These are phyloP conservation scores for Ascochyta clinopodiicola DNA, from an alignment of 2,329 filamentous ascomycete species.

Conservation along the genomic window DNA sequence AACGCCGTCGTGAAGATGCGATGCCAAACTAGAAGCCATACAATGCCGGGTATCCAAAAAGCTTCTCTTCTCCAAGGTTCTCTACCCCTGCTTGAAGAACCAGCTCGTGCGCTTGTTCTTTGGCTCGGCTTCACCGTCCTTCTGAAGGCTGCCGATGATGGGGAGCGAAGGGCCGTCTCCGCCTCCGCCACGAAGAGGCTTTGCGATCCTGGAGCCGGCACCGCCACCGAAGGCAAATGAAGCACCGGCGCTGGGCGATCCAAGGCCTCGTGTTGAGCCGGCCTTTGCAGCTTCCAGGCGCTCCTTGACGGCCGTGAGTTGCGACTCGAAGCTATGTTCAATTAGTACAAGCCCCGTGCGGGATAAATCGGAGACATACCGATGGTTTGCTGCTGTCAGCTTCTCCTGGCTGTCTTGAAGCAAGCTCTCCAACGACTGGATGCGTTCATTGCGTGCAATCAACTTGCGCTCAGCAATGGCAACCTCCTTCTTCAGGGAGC, in stretches of 20 bases:
- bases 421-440: constrained; percentile 88
- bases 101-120: constrained; percentile 72
- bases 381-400: constrained; percentile 93
- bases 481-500: constrained; percentile 94
- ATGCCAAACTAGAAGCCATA: constrained; percentile 13
- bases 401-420: constrained; percentile 98
- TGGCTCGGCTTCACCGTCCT: constrained; percentile 59
- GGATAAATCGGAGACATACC: constrained; percentile 65
- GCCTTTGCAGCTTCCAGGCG: constrained; percentile 94
- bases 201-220: constrained; percentile 65
- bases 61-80: neutral
- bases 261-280: constrained; percentile 83
- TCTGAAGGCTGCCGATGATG: constrained; percentile 53
- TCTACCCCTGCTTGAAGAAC: constrained; percentile 69
- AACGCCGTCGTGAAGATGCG: constrained; percentile 19
- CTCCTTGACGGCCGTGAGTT: constrained; percentile 97
- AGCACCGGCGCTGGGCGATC: constrained; percentile 62
- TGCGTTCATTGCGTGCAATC: constrained; percentile 94
- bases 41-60: constrained; percentile 22
- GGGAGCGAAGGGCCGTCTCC: constrained; percentile 49
- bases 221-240: constrained; percentile 71
- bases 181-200: constrained; percentile 66
- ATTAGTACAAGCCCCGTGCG: constrained; percentile 8
- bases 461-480: constrained; percentile 97
- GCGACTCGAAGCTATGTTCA: constrained; percentile 84